Evolutionary conservation across 2,329 filamentous ascomycete genomes (phyloP), one percentile per base, ranked within the genome.

Genomic region (Colletotrichum cordylinicola): DNA sequence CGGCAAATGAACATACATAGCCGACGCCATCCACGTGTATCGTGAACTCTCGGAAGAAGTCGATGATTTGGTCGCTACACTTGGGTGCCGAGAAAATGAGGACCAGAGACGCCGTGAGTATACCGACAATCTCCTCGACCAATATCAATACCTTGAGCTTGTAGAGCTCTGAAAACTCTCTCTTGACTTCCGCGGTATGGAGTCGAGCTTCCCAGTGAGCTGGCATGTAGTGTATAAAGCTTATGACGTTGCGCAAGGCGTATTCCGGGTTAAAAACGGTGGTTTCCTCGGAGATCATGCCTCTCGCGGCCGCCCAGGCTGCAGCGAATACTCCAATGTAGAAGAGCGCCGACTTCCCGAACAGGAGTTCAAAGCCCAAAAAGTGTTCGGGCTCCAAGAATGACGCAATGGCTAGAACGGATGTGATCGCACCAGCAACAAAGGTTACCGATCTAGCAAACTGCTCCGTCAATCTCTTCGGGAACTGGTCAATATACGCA

Each of bases 1-100:
- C 95, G 4, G 97, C 97, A 85, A 98, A 98, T 2, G 96, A 98
- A 84, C 97, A 99, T 13, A 98, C 95, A 79, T 98, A 96, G 27
- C 97, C 97, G 43, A 99, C 90, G 0, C 97, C 97, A 81, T 99
- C 97, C 18, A 99, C 96, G 80, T 99, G 96, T 27, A 99, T 93
- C 0, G 97, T 98, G 80, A 98, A 98, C 82, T 99, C 97, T 52
- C 97, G 93, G 87, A 99, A 98, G 85, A 99, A 99, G 85, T 99
- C 97, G 74, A 98, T 93, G 78, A 99, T 94, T 75, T 96, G 95
- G 79, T 98, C 96, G 82, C 94, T 96, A 83, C 95, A 98, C 79
- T 93, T 94, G 1, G 96, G 95, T 39, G 98, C 89, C 77, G 95
- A 96, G 82, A 95, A 94, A 86, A 96, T 94, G 15, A 99, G 90